Percentiles rank a stretch among this genome's conserved stretches.
Evolutionary conservation across 306 rosid genomes (phyloP).

Genomic region (Prunus dulcis): DNA sequence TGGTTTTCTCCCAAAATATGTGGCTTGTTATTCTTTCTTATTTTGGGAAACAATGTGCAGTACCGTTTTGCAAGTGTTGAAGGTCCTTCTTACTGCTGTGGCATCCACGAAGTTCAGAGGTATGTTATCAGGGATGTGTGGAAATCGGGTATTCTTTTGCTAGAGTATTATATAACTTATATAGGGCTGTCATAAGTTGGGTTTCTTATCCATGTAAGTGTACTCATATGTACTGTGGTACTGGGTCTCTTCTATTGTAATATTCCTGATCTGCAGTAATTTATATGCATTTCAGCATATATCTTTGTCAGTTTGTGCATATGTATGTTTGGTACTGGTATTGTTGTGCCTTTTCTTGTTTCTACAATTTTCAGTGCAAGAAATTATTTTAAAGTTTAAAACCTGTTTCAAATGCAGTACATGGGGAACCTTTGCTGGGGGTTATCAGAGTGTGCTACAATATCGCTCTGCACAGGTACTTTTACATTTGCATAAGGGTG

Average conservation of each 20-base stretch:
- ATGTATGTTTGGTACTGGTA: not conserved
- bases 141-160: conserved; percentile 7
- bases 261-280: not conserved
- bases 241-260: not conserved
- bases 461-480: conserved; percentile 97
- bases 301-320: conserved; percentile 17
- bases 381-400: not conserved
- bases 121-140: conserved; percentile 28
- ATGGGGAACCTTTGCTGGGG: conserved; percentile 90
- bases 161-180: not conserved
- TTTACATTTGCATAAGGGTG: conserved; percentile 24
- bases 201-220: not conserved
- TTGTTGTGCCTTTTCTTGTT: not conserved
- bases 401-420: conserved; percentile 57
- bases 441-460: conserved; percentile 97
- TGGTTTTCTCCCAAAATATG: conserved; percentile 12
- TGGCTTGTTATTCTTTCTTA: conserved; percentile 36
- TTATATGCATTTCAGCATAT: not conserved
- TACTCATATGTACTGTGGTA: not conserved
- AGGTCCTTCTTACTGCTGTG: conserved; percentile 98
- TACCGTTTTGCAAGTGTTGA: conserved; percentile 95
- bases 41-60: conserved; percentile 52
- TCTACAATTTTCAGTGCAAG: conserved; percentile 11
- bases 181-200: not conserved
- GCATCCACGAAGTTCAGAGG: conserved; percentile 98